Evolutionary conservation across 164 flowering plant species (phyloP).

Genomic region (Macadamia integrifolia): DNA sequence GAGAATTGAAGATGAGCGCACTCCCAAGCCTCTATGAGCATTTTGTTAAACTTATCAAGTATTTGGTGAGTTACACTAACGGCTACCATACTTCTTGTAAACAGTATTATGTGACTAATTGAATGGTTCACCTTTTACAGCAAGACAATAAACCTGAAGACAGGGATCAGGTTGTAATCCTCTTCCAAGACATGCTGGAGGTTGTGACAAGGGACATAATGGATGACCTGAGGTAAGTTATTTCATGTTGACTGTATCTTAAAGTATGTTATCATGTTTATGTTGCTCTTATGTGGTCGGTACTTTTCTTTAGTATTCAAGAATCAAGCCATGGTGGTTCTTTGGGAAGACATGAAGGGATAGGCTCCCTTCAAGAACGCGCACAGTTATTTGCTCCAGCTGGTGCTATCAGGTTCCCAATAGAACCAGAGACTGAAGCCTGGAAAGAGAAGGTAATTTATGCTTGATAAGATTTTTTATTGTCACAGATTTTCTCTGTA

Average conservation of each 20-base stretch:
- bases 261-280: no score
- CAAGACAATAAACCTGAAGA: conserved; percentile 57
- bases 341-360: conserved; percentile 46
- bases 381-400: conserved; percentile 75
- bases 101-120: background rate
- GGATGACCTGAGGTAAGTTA: conserved; percentile 65
- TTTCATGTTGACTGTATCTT: no score
- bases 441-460: conserved; percentile 83
- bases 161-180: conserved; percentile 66
- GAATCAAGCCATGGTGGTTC: conserved; percentile 76
- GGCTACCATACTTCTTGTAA: background rate
- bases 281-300: conserved; percentile 2
- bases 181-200: conserved; percentile 96
- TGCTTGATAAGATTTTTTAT: background rate
- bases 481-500: no score
- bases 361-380: conserved; percentile 35
- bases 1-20: conserved; percentile 63
- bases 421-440: conserved; percentile 48
- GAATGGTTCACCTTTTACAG: conserved; percentile 29
- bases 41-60: conserved; percentile 63
- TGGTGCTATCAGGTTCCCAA: conserved; percentile 80
- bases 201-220: conserved; percentile 81
- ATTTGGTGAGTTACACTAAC: conserved; percentile 36
- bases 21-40: conserved; percentile 75
- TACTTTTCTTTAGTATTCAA: conserved; percentile 39